phyloP scores from a whole-genome alignment of 2,329 filamentous ascomycete genomes.

The Xylariaceae sp. region DNA sequence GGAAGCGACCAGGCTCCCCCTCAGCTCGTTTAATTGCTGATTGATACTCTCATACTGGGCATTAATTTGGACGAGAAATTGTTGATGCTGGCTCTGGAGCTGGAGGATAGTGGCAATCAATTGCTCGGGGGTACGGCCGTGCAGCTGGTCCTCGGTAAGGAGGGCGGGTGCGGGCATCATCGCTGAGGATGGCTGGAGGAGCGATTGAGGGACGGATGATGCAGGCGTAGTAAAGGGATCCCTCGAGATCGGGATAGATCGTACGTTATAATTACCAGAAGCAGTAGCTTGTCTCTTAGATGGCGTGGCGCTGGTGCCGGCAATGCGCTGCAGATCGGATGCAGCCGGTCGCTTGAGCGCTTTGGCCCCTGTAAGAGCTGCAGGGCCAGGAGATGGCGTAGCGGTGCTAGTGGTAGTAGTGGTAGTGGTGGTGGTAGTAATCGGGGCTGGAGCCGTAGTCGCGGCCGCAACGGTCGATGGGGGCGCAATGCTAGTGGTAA shows the following conservation, averaged over 20 bases:
- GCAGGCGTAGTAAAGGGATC: constrained; percentile 18
- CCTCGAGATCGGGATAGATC: constrained; percentile 31
- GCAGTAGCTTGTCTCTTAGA: constrained; percentile 42
- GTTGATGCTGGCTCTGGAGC: constrained; percentile 44
- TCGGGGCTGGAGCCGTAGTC: constrained; percentile 32
- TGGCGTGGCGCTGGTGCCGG: constrained; percentile 41
- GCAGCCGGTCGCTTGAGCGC: constrained; percentile 43
- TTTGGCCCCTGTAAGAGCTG: constrained; percentile 34
- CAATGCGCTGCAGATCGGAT: constrained; percentile 44
- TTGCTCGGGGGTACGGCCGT: constrained; percentile 42
- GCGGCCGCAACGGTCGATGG: constrained; percentile 32
- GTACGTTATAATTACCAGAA: constrained; percentile 26
- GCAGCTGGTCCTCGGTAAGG: constrained; percentile 42
- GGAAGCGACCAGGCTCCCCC: constrained; percentile 40
- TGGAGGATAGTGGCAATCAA: constrained; percentile 44
- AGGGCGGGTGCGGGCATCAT: constrained; percentile 32
- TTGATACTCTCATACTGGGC: constrained; percentile 42
- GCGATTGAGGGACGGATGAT: constrained; percentile 24
- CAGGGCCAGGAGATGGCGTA: constrained; percentile 34
- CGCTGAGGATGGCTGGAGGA: constrained; percentile 32
- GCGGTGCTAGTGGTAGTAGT: constrained; percentile 30
- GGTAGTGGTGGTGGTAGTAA: constrained; percentile 19
- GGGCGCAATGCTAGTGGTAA: constrained; percentile 36
- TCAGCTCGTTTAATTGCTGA: constrained; percentile 44
- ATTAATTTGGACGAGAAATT: constrained; percentile 43